Conservation (phyloP, 768 basidiomycete genomes). For the Suillus americanus region DNA sequence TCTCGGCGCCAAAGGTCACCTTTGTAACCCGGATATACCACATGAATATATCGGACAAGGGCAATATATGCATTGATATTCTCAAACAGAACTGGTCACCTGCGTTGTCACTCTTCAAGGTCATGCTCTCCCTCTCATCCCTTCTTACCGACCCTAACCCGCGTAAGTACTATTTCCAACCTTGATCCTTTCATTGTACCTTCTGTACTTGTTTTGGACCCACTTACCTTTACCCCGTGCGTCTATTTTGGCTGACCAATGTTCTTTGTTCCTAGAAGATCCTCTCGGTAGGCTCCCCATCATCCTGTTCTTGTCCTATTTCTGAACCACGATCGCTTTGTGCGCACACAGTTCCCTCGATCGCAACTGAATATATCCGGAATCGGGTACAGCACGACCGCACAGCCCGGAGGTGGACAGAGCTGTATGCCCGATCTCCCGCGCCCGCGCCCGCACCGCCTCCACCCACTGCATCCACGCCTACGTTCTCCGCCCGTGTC, state of each 20-base stretch:
- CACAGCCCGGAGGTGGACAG: slow-evolving; percentile 78
- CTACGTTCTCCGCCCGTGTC: background rate
- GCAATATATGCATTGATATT: slow-evolving; percentile 84
- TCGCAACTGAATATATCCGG: slow-evolving; percentile 67
- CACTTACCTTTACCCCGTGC: slow-evolving; percentile 4
- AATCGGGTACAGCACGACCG: slow-evolving; percentile 71
- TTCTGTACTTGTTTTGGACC: background rate
- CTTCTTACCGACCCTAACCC: slow-evolving; percentile 95
- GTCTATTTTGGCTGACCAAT: slow-evolving; percentile 6
- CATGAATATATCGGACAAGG: slow-evolving; percentile 84
- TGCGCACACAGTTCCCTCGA: slow-evolving; percentile 57
- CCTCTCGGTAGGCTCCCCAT: slow-evolving; percentile 55
- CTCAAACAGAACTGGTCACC: slow-evolving; percentile 95
- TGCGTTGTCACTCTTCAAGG: slow-evolving; percentile 90
- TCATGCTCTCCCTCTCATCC: slow-evolving; percentile 90
- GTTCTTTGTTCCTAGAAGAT: slow-evolving; percentile 46
- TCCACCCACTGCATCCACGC: background rate
- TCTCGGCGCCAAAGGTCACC: slow-evolving; percentile 74
- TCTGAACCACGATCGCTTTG: background rate
- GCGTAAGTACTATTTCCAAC: slow-evolving; percentile 45
- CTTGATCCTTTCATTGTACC: background rate
- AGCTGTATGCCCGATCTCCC: slow-evolving; percentile 60
- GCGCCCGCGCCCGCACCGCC: slow-evolving; percentile 24
- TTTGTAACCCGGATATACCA: slow-evolving; percentile 85
- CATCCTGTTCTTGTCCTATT: background rate